Conservation (phyloP, 2,329 filamentous ascomycete species). For the Pseudogymnoascus sp. region DNA sequence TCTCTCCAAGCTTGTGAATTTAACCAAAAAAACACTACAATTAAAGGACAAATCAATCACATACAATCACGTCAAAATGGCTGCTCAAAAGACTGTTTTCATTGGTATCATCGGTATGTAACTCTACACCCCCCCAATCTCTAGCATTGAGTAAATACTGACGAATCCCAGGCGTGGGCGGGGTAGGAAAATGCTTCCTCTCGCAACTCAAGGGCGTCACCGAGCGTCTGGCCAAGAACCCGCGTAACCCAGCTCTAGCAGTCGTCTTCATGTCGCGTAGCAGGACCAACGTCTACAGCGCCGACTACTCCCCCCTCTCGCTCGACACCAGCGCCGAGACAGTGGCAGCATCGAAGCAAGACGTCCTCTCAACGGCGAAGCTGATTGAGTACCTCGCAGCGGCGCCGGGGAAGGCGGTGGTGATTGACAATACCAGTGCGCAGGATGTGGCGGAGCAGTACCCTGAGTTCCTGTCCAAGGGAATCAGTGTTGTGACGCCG, state of each 20-base stretch:
- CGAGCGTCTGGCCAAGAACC: conserved; percentile 49
- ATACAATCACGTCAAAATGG: conserved; percentile 17
- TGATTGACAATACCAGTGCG: conserved; percentile 95
- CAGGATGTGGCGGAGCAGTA: conserved; percentile 77
- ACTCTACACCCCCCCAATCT: conserved; percentile 12
- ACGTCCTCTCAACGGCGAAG: conserved; percentile 58
- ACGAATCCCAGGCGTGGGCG: conserved; percentile 64
- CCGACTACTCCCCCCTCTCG: conserved; percentile 60
- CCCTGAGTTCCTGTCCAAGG: conserved; percentile 68
- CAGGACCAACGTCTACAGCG: conserved; percentile 69
- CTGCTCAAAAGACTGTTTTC: conserved; percentile 31
- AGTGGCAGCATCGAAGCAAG: conserved; percentile 53
- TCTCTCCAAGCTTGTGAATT: background rate
- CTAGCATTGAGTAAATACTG: conserved; percentile 13
- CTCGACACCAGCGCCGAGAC: conserved; percentile 52
- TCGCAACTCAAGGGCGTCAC: conserved; percentile 65
- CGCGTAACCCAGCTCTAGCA: conserved; percentile 45
- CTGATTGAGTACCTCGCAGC: conserved; percentile 69
- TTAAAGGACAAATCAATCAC: background rate
- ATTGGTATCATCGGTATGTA: conserved; percentile 36
- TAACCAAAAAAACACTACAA: background rate
- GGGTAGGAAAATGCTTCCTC: conserved; percentile 88
- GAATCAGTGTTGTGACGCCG: conserved; percentile 86
- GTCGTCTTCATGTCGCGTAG: conserved; percentile 82
- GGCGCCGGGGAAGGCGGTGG: conserved; percentile 67